Evolutionary conservation across 352 stramenopile species (phyloP), one percentile per base, ranked within the genome.

Genomic region (Phytopythium kandeliae): DNA sequence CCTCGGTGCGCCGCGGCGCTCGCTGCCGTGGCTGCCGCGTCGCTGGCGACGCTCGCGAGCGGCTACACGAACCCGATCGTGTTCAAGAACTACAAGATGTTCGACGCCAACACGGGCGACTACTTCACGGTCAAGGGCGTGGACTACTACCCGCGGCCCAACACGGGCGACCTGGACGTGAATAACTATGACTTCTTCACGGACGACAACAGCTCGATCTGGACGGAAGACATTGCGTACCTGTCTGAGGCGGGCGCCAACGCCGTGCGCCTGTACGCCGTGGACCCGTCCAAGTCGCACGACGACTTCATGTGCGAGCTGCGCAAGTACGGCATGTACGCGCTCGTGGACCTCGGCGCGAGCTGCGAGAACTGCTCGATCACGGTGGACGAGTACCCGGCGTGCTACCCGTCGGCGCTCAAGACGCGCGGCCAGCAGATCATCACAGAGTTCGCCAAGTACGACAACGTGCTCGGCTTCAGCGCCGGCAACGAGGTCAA

Each of bases 61-160:
- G 54, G 57, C 25, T 81, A 81, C 59, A 80, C 69, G 13, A 82
- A 80, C 47, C 69, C 67, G 4, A 73, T 86, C 57, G 52, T 84
- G 4, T 35, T 56, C 30, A 84, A 81, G 51, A 80, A 82, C 55
- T 92, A 92, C 69, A 94, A 92, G 58, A 79, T 95, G 57, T 96
- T 93, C 62, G 65, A 92, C 62, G 79, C 71, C 15, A 54, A 70
- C 3, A 83, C 75, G 1, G 72, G 74, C 13, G 41, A 71, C 10
- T 78, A 95, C 54, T 86, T 89, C 53, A 65, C 72, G 24, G 71
- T 86, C 40, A 85, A 86, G 33, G 77, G 78, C 11, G 79, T 89
- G 70, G 74, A 70, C 19, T 86, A 89, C 52, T 86, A 82, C 55
- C 78, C 78, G 5, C 72, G 75, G 3, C 75, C 78, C 17, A 89